Base-by-base conservation (phyloP, 208 protist species). In the Leishmania mexicana region DNA sequence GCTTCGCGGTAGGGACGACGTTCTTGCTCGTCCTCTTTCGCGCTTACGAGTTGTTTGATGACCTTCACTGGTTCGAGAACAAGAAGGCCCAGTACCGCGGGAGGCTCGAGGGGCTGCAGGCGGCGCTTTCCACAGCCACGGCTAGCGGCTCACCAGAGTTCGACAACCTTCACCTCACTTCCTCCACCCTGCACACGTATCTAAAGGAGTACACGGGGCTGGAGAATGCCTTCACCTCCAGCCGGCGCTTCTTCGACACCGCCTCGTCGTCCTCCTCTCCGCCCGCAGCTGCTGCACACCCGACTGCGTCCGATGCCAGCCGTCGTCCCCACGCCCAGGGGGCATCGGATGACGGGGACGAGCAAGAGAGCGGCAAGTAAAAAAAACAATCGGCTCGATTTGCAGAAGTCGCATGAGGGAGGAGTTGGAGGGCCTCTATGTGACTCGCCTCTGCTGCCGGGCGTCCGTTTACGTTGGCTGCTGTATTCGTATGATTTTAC, bases 1-100 rank as follows among this genome's bases (percentile, higher is more conserved):
- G 99, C 40, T 99, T 99, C 90, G 98, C 98, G 3, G 92, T 99
- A 42, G 98, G 97, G 71, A 84, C 99, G 31, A 94, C 94, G 6
- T 99, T 99, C 83, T 90, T 99, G 62, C 88, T 99, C 1, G 95
- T 97, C 82, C 83, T 99, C n/a, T 95, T 99, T 62, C 92, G 96
- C 78, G 96, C 98, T 62, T 85, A 98, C 80, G 86, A 89, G 13
- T 42, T 81, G 8, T 99, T 99, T 83, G 98, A 99, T 68, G 90
- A 95, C 35, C 92, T 99, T 53, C 98, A 99, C 87, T 99, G 98
- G 98, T 99, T 99, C 81, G 92, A 99, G 40, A 83, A 85, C 81
- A 93, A 92, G 51, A 75, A 64, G 40, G 72, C 62, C 51, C 81
- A 87, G n/a, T 67, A 75, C 62, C 81, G 75, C 19, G 47, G 75